Evolutionary conservation across 2,329 filamentous ascomycete species (phyloP).

Genomic region (Magnaporthiopsis incrustans): DNA sequence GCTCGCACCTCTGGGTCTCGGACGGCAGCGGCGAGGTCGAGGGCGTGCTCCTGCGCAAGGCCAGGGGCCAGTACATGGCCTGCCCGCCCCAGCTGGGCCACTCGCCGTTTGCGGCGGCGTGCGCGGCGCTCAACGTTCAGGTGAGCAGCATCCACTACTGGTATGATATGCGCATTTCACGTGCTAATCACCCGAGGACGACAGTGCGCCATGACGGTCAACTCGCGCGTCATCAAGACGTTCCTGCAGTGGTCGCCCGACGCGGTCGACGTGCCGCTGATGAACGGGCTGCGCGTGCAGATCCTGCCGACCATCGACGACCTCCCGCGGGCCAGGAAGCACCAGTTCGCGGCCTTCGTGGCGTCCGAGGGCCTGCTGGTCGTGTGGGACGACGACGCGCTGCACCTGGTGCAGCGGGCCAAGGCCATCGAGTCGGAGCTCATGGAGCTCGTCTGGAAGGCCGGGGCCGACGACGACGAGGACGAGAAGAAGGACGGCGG

Average conservation of each 20-base stretch:
- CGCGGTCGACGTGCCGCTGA: slow-evolving; percentile 65
- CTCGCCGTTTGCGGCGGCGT: slow-evolving; percentile 57
- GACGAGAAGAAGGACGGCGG: slow-evolving; percentile 41
- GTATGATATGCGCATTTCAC: neutral
- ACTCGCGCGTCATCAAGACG: slow-evolving; percentile 70
- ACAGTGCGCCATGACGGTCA: slow-evolving; percentile 72
- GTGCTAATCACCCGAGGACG: neutral
- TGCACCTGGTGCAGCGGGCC: slow-evolving; percentile 61
- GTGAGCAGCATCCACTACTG: slow-evolving; percentile 29
- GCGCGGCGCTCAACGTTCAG: slow-evolving; percentile 62
- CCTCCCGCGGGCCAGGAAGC: slow-evolving; percentile 61
- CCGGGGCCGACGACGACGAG: slow-evolving; percentile 41
- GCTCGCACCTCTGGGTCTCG: slow-evolving; percentile 64
- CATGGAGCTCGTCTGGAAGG: slow-evolving; percentile 70
- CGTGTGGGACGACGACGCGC: slow-evolving; percentile 76
- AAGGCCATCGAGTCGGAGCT: slow-evolving; percentile 67
- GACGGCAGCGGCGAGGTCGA: slow-evolving; percentile 61
- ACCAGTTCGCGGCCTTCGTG: slow-evolving; percentile 75
- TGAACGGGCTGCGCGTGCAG: slow-evolving; percentile 70
- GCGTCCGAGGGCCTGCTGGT: slow-evolving; percentile 62
- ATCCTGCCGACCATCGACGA: slow-evolving; percentile 66
- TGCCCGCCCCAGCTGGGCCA: slow-evolving; percentile 58
- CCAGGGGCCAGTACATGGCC: slow-evolving; percentile 61
- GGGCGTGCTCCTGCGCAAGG: slow-evolving; percentile 64
- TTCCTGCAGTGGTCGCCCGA: slow-evolving; percentile 67